Percentiles rank a stretch among this genome's conserved stretches.
Evolutionary conservation across 2,329 filamentous ascomycete genomes (phyloP).

Genomic region (Macrophomina pseudophaseolina): DNA sequence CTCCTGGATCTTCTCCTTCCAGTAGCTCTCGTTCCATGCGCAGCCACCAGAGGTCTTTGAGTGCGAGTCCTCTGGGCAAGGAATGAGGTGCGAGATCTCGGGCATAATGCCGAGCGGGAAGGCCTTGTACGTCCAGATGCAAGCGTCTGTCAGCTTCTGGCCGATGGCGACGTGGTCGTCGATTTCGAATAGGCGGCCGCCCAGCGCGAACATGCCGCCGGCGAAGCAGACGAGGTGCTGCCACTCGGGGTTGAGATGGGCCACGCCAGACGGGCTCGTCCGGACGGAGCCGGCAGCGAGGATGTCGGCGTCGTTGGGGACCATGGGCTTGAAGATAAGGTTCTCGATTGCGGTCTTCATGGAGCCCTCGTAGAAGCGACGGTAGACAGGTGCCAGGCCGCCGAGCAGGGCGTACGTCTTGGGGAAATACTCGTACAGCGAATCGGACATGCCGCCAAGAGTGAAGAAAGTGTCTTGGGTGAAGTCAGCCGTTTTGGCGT

Average conservation of each 20-base stretch:
- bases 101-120: constrained; percentile 66
- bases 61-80: constrained; percentile 45
- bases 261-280: background rate
- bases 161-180: constrained; percentile 61
- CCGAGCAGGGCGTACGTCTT: constrained; percentile 56
- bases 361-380: constrained; percentile 61
- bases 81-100: constrained; percentile 60
- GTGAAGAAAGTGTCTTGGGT: constrained; percentile 30
- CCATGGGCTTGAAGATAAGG: constrained; percentile 57
- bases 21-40: constrained; percentile 59
- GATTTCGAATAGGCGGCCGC: constrained; percentile 62
- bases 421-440: constrained; percentile 51
- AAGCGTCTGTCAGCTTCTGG: constrained; percentile 63
- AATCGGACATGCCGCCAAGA: constrained; percentile 48
- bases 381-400: constrained; percentile 52
- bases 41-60: constrained; percentile 40
- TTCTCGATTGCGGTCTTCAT: constrained; percentile 51
- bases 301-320: constrained; percentile 51
- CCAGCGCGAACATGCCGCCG: constrained; percentile 67
- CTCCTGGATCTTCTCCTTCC: constrained; percentile 49
- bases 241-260: constrained; percentile 54
- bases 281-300: constrained; percentile 35
- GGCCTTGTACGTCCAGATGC: constrained; percentile 66
- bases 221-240: constrained; percentile 66
- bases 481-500: constrained; percentile 37